phyloP scores from a whole-genome alignment of 345 rosid genomes.

The Corchorus capsularis region DNA sequence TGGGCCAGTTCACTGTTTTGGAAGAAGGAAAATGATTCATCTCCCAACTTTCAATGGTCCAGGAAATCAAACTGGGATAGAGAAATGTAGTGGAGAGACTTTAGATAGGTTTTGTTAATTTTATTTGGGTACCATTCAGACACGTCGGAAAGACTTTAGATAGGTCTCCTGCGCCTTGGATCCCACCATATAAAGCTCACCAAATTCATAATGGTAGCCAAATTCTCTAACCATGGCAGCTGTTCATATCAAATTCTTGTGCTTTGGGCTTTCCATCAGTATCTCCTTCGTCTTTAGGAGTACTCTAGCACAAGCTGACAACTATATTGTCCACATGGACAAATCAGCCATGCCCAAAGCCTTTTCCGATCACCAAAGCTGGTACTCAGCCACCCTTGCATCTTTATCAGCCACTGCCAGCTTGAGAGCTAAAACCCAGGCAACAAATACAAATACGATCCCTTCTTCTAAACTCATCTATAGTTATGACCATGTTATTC shows the following conservation, averaged over 20 bases:
- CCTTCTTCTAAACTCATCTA: conserved; percentile 36
- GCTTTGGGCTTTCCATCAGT: conserved; percentile 11
- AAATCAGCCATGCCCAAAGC: conserved; percentile 46
- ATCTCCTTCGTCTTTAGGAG: not conserved
- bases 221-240: conserved; percentile 19
- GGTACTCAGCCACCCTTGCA: conserved; percentile 44
- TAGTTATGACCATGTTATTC: conserved; percentile 40
- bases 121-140: not conserved
- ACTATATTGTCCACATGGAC: conserved; percentile 54
- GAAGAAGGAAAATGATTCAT: not conserved
- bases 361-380: conserved; percentile 32
- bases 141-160: conserved; percentile 3
- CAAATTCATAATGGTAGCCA: conserved; percentile 10
- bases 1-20: too few relatives aligned
- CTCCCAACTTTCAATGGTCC: not conserved
- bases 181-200: conserved; percentile 12
- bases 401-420: conserved; percentile 22
- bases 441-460: not conserved
- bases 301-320: conserved; percentile 29
- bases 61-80: not conserved
- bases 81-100: not conserved
- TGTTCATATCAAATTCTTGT: conserved; percentile 8
- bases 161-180: too few relatives aligned
- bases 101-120: not conserved
- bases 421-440: not conserved